Evolutionary conservation across 2,329 filamentous ascomycete species (phyloP).

Genomic region (Dothideomycetes sp.): DNA sequence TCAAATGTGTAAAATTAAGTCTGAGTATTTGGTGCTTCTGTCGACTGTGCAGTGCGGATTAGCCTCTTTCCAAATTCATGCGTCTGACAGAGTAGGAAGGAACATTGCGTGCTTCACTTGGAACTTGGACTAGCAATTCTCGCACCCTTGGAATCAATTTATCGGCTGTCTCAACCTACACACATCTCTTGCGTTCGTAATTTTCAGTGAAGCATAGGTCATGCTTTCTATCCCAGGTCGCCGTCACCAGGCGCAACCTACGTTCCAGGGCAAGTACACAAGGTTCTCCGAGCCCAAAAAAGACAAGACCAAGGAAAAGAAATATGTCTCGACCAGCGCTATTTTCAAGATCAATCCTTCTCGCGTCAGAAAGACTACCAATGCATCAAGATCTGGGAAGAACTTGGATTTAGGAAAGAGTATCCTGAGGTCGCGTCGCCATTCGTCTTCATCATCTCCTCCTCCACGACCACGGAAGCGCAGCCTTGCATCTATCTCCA

Average conservation of each 20-base stretch:
- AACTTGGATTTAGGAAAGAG: conserved; percentile 1
- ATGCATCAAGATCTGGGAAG: neutral
- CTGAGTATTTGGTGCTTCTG: too few species aligned
- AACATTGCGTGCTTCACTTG: too few species aligned
- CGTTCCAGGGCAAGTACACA: neutral
- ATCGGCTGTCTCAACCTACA: too few species aligned
- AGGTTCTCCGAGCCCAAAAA: neutral
- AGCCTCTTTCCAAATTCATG: too few species aligned
- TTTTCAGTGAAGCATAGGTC: too few species aligned
- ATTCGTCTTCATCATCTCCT: conserved; percentile 2
- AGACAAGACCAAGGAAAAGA: conserved; percentile 6
- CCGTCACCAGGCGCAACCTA: too few species aligned
- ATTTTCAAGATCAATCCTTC: conserved; percentile 2
- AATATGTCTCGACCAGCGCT: conserved; percentile 6
- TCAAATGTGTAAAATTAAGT: neutral
- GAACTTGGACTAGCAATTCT: too few species aligned
- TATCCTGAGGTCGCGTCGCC: neutral
- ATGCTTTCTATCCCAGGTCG: too few species aligned
- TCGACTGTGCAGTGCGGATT: too few species aligned
- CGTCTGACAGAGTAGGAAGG: too few species aligned
- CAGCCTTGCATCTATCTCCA: conserved; percentile 10
- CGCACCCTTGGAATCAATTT: too few species aligned
- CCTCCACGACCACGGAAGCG: conserved; percentile 5
- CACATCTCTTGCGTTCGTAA: too few species aligned
- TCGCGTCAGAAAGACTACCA: conserved; percentile 1